Percentiles rank a stretch among this genome's conserved stretches.
These are phyloP conservation scores for Daldinia decipiens DNA, from an alignment of 495 filamentous ascomycete genomes.

Conservation along the genomic window DNA sequence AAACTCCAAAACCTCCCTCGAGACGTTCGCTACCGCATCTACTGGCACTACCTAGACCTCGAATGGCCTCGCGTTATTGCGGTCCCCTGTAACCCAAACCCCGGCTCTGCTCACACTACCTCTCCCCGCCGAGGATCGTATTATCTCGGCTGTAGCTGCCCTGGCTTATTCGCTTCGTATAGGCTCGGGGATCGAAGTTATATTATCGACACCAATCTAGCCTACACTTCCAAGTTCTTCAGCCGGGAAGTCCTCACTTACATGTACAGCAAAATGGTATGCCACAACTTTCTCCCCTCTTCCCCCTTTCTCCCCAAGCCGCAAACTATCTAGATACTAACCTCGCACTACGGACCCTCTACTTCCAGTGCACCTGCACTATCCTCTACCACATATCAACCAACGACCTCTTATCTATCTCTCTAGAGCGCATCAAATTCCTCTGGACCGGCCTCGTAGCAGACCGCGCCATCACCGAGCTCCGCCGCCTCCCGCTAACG, in stretches of 20 bases:
- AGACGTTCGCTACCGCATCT: neutral
- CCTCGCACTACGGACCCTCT: neutral
- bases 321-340: neutral
- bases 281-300: neutral
- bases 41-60: neutral
- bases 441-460: neutral
- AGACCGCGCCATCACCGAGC: neutral
- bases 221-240: neutral
- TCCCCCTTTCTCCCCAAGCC: no score
- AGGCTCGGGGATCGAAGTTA: rapidly evolving
- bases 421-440: neutral
- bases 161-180: neutral
- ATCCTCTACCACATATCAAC: neutral
- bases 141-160: neutral
- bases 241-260: neutral
- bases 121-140: neutral
- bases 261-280: neutral
- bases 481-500: neutral
- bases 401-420: neutral
- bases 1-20: neutral
- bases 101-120: no score
- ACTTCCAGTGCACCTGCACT: slow-evolving; percentile 1
- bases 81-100: neutral
- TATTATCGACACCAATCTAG: neutral
- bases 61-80: neutral